Conservation (phyloP, 306 rosid genomes). For the Erythrophleum fordii region DNA sequence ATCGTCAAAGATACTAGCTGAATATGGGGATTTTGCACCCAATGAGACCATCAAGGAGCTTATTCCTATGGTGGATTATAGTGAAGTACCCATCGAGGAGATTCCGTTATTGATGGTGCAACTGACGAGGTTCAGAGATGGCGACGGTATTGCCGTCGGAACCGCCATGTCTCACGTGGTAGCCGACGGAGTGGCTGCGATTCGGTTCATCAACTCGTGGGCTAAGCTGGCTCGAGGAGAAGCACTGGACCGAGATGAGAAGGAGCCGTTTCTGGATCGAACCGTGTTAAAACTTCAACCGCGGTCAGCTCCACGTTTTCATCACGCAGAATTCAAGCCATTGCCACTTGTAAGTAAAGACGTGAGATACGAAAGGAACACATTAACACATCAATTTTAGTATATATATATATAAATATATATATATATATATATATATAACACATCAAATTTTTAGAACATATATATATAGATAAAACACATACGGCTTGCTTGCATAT, state of each 20-base stretch:
- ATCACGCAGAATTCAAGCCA: slow-evolving; percentile 23
- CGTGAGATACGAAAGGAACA: too few species aligned
- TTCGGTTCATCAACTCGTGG: slow-evolving; percentile 27
- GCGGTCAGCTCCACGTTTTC: neutral
- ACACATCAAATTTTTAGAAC: too few species aligned
- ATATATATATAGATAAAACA: too few species aligned
- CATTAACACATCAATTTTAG: too few species aligned
- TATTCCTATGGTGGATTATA: slow-evolving; percentile 22
- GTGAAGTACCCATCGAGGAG: neutral
- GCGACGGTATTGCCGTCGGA: slow-evolving; percentile 22
- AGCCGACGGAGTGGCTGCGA: neutral
- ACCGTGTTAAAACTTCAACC: neutral
- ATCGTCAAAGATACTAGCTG: neutral
- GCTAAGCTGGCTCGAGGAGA: slow-evolving; percentile 28
- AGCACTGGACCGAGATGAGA: neutral
- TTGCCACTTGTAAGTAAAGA: slow-evolving; percentile 6
- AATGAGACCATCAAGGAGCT: slow-evolving; percentile 13
- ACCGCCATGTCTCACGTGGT: neutral
- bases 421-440: too few species aligned
- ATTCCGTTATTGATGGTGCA: slow-evolving; percentile 3
- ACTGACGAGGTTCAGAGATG: slow-evolving; percentile 10
- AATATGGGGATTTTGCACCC: slow-evolving; percentile 39
- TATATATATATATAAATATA: too few species aligned
- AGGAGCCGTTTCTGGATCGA: slow-evolving; percentile 23
- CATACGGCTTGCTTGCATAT: too few species aligned